Base-by-base conservation (phyloP, 164 flowering plant genomes). In the Protea cynaroides region DNA sequence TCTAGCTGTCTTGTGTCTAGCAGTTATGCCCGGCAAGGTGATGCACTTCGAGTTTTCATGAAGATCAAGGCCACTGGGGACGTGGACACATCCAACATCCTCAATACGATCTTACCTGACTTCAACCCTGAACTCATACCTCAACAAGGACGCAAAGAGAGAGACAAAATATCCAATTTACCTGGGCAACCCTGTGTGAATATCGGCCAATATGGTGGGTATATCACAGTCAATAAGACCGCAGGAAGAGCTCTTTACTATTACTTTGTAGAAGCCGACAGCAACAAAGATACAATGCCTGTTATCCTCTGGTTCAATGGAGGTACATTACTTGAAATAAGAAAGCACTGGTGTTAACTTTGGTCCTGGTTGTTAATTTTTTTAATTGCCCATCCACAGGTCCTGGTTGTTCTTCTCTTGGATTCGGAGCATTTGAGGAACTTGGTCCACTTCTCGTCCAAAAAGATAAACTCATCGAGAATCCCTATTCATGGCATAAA, bases 221-320 rank as follows among this genome's bases (percentile, higher is more conserved):
- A 76, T 66, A 77, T 79, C 8, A 76, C 79, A 1, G 71, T 76
- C 0, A 71, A 71, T 58, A 64, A 68, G 2, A 25, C 23, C 7
- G 65, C 71, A 19, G 79, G 75, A 15, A 63, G 71, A 57, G 76
- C 76, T 0, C 69, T 79, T 29, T 75, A 69, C 67, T 73, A 78
- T 54, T 78, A 78, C 13, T 75, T 78, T 55, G 77, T 63, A 14
- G 75, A 78, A 71, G 68, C 79, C 1, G 25, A 61, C n/a, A 8
- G 69, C 53, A 54, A 79, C 14, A 19, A 67, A 7, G 51, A 69
- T 8, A 68, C n/a, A n/a, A n/a, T 71, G 19, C 82, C 82, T 70
- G 69, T 78, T n/a, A 71, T 73, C 22, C 51, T 75, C 23, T 78
- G 79, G 82, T 71, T 78, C 51, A 78, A 78, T 71, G 82, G 82